phyloP scores from a whole-genome alignment of 169 alveolate genomes.

The Nephromyces sp. region DNA sequence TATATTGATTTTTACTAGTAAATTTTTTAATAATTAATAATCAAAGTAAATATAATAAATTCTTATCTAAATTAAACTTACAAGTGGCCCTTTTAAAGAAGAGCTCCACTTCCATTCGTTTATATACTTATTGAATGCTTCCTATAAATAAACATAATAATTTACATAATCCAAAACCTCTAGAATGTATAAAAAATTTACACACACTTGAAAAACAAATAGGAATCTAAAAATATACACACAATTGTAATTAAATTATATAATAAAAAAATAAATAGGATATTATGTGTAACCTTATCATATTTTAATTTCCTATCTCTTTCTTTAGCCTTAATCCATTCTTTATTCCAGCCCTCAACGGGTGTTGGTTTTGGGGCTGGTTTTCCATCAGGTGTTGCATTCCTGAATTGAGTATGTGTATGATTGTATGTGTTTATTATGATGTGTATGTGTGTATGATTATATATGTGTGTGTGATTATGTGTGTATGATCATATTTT shows the following conservation, averaged over 20 bases:
- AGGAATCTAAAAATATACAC: neutral
- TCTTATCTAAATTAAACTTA: neutral
- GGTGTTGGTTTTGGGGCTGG: slow-evolving; percentile 56
- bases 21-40: neutral
- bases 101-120: neutral
- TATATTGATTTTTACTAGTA: neutral
- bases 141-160: neutral
- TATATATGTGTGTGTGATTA: no score
- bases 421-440: no score
- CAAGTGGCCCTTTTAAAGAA: neutral
- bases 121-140: neutral
- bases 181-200: neutral
- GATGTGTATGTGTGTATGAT: no score
- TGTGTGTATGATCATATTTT: no score
- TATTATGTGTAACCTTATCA: neutral
- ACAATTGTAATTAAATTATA: neutral
- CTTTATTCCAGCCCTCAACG: slow-evolving; percentile 61
- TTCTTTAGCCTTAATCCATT: slow-evolving; percentile 56
- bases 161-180: neutral
- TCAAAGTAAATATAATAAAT: neutral
- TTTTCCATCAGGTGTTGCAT: slow-evolving; percentile 64
- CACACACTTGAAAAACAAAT: neutral
- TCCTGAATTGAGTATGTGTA: slow-evolving; percentile 15
- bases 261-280: neutral
- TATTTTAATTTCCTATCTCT: slow-evolving; percentile 8